Base-by-base conservation (phyloP, 805 yeast genomes). In the Wickerhamiella brachini region DNA sequence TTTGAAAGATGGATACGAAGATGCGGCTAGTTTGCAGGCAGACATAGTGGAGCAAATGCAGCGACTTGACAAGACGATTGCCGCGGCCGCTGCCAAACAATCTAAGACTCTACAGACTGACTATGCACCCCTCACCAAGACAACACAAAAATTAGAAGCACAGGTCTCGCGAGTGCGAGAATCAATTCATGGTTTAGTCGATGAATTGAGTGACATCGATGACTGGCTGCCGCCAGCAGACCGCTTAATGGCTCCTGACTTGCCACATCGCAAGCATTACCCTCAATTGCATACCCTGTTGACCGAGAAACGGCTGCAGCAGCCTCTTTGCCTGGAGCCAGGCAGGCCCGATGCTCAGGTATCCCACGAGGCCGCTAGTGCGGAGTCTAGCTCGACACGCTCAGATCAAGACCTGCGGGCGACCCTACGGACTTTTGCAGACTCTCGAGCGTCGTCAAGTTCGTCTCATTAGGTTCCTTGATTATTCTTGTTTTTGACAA, bases 21-120 rank as follows among this genome's bases (percentile, higher is more conserved):
- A 26, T 13, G 53, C 53, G 4, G 18, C 48, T 20, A 48, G 43
- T 17, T 34, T 22, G 6, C 59, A 56, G 7, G 45, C 26, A 17
- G 37, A 24, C 20, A 44, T 54, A 13, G 18, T 49, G 8, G 47
- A 44, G 4, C 47, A 50, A 21, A 45, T 56, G 42, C 48, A 51
- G 29, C 15, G 23, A 21, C 46, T 46, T 38, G 59, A 56, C 45
- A 56, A 56, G 41, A 26, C 45, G 24, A 17, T 45, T 2, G 47
- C 44, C n/a, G 44, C 10, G 22, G 12, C 24, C 2, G 15, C 21
- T 4, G 24, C 24, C 44, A 21, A 37, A 20, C 41, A 37, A 20
- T 13, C 44, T 5, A 41, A 21, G 12, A n/a, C 22, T 15, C 15
- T 12, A 3, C 22, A 20, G 18, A 20, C 18, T 13, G 24, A 20